These are phyloP conservation scores for Ascochyta clinopodiicola DNA, from an alignment of 2,329 filamentous ascomycete genomes.

Conservation along the genomic window DNA sequence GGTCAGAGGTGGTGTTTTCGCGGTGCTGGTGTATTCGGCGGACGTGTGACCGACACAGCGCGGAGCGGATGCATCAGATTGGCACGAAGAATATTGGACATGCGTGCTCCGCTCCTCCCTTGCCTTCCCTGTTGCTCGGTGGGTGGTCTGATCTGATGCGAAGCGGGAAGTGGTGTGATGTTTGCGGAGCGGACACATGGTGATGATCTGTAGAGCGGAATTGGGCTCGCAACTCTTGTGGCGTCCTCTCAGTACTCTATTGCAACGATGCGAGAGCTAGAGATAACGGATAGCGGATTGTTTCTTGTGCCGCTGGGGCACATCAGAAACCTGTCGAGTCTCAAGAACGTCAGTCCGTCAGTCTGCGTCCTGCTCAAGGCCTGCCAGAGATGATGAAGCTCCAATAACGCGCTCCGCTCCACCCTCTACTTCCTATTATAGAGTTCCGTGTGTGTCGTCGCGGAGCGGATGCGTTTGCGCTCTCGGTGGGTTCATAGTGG, in stretches of 20 bases:
- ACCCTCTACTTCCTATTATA: not conserved
- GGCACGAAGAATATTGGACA: no score
- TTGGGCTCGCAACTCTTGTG: not conserved
- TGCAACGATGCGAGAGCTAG: not conserved
- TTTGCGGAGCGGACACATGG: conserved; percentile 9
- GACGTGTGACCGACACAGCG: not conserved
- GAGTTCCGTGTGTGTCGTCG: not conserved
- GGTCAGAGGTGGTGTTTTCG: no score
- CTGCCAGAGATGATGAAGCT: no score
- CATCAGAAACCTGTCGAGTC: no score
- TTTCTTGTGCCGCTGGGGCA: no score
- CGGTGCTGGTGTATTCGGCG: no score
- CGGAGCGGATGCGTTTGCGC: not conserved
- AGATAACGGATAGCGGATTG: no score
- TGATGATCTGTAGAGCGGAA: conserved; percentile 6
- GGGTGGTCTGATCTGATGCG: not conserved
- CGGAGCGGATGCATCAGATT: not conserved
- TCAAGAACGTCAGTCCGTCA: no score
- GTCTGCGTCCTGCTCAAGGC: no score
- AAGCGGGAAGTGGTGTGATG: conserved; percentile 12
- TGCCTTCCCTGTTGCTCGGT: not conserved
- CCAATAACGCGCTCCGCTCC: not conserved
- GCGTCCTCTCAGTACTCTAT: not conserved
- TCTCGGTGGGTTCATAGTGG: not conserved
- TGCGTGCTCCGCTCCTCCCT: not conserved